Conservation (phyloP, 139 green algal species). For the Tetraselmis striata region DNA sequence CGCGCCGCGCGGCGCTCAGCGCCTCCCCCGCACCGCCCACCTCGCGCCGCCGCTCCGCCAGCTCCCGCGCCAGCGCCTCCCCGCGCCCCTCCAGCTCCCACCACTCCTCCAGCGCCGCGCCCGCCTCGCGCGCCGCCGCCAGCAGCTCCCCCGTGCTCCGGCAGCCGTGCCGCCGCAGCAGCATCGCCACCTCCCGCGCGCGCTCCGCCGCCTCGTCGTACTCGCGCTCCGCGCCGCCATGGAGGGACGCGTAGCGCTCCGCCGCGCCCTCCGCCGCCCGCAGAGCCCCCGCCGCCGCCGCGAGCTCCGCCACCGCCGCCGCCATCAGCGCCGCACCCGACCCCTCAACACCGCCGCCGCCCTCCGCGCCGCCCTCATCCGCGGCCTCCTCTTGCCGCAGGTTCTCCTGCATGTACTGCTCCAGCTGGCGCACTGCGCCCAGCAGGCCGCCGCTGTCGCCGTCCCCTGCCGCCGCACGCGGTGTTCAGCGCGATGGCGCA, state of each 20-base stretch:
- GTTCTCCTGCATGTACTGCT: not conserved
- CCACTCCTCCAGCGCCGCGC: conserved; percentile 7
- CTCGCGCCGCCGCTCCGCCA: not conserved
- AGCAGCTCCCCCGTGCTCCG: conserved; percentile 45
- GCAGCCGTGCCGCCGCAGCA: conserved; percentile 39
- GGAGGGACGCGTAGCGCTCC: conserved; percentile 22
- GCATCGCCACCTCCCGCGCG: conserved; percentile 28
- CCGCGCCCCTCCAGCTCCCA: conserved; percentile 18
- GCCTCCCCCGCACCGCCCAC: conserved; percentile 5
- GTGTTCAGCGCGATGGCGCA: not conserved
- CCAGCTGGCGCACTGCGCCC: not conserved
- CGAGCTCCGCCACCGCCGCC: conserved; percentile 26
- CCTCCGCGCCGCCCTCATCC: not conserved
- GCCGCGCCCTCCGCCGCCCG: conserved; percentile 21
- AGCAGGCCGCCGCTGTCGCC: not conserved
- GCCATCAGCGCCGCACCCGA: conserved; percentile 19
- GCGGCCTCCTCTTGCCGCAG: not conserved
- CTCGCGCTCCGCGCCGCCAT: conserved; percentile 40
- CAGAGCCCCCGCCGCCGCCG: conserved; percentile 18
- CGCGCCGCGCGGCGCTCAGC: conserved; percentile 28
- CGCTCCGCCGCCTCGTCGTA: conserved; percentile 30
- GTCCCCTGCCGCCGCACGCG: too few relatives aligned
- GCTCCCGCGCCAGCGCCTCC: not conserved
- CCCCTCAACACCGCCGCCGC: not conserved
- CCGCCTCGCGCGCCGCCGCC: conserved; percentile 11